phyloP scores from a whole-genome alignment of 805 yeast genomes.

The Barnettozyma populi region DNA sequence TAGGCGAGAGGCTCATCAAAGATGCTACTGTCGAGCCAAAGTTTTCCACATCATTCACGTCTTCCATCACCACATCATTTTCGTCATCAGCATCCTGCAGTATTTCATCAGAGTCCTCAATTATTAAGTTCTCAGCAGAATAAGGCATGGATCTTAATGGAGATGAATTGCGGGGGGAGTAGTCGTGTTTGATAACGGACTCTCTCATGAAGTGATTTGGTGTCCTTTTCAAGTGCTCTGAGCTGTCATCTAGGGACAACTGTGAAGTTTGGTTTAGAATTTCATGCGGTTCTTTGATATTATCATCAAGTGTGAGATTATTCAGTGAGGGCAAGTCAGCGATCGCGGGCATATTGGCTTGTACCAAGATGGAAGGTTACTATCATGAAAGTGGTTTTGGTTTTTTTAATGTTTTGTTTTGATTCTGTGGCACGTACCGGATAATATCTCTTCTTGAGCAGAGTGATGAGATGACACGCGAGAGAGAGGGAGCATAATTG shows the following conservation, averaged over 20 bases:
- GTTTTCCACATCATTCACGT: constrained; percentile 8
- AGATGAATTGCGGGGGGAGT: constrained; percentile 19
- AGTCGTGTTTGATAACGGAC: constrained; percentile 7
- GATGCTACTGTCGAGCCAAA: constrained; percentile 5
- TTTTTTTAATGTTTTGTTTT: not conserved
- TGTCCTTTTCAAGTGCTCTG: not conserved
- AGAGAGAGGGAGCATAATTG: too few species aligned
- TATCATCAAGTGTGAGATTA: not conserved
- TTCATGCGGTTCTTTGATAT: not conserved
- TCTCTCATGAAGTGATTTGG: constrained; percentile 5
- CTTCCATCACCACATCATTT: constrained; percentile 8
- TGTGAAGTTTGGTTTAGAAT: constrained; percentile 1
- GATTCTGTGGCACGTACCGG: not conserved
- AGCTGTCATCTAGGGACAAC: constrained; percentile 1
- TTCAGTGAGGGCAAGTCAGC: constrained; percentile 1
- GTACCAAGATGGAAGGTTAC: not conserved
- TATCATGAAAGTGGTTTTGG: not conserved
- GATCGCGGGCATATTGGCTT: not conserved
- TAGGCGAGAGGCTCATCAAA: constrained; percentile 17
- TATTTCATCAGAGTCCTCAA: not conserved
- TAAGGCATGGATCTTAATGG: constrained; percentile 7
- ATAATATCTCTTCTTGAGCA: too few species aligned
- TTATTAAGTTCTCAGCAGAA: not conserved
- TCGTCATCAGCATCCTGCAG: constrained; percentile 4
- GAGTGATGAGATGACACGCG: too few species aligned